Percentiles rank a stretch among this genome's conserved stretches.
These are phyloP conservation scores for Zygosaccharomyces sapae DNA, from an alignment of 1,139 yeast genomes.

Conservation along the genomic window DNA sequence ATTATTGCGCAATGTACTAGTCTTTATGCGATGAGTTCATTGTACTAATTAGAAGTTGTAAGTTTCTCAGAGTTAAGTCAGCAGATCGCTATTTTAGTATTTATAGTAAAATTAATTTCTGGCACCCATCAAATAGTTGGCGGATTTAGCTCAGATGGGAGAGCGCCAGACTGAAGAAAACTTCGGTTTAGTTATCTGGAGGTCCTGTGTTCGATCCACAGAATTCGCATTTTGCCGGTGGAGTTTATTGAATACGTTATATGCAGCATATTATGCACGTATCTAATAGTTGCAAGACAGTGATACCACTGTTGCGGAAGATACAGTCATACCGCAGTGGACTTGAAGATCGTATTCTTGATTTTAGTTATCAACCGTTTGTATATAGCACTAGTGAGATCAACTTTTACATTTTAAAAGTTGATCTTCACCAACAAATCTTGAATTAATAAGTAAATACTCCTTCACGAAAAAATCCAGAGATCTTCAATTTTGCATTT, in stretches of 20 bases:
- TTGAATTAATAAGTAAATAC: neutral
- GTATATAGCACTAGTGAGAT: no score
- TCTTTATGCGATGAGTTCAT: neutral
- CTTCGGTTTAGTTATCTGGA: constrained; percentile 51
- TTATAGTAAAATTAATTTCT: neutral
- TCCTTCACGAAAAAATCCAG: neutral
- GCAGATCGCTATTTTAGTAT: no score
- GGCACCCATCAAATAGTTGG: constrained; percentile 3
- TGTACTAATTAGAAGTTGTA: neutral
- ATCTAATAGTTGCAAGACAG: no score
- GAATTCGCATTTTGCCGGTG: constrained; percentile 54
- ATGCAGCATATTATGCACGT: no score
- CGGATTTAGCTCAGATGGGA: constrained; percentile 35
- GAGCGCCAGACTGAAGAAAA: constrained; percentile 34
- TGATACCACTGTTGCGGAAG: no score
- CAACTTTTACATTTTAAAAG: no score
- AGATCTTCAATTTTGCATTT: neutral
- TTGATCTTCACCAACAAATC: neutral
- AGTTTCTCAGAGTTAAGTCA: neutral
- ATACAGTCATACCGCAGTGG: no score
- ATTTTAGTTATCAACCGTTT: no score
- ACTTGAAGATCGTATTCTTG: no score
- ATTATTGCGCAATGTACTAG: neutral
- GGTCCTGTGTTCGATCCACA: constrained; percentile 93
- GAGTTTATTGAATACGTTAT: no score